Conservation (phyloP, 768 basidiomycete species). For the Trametes sanguinea region DNA sequence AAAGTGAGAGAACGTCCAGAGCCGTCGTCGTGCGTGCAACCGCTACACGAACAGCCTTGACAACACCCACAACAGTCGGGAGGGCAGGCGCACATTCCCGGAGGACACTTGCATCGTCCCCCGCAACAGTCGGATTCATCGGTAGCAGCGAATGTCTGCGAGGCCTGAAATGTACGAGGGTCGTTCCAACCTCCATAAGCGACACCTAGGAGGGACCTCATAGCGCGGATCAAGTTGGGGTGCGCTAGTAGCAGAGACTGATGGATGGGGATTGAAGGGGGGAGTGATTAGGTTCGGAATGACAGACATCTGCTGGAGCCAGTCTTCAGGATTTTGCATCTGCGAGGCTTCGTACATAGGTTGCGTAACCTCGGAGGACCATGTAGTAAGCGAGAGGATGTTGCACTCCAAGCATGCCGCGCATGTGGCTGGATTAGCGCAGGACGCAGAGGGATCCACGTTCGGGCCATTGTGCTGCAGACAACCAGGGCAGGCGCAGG, state of each 20-base stretch:
- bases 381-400: constrained; percentile 50
- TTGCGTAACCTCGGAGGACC: constrained; percentile 41
- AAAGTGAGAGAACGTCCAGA: constrained; percentile 31
- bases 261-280: not conserved
- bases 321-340: constrained; percentile 54
- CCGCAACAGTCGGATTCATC: constrained; percentile 32
- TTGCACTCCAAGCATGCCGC: constrained; percentile 64
- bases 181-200: constrained; percentile 26
- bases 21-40: constrained; percentile 26
- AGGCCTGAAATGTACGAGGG: constrained; percentile 11
- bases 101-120: constrained; percentile 38
- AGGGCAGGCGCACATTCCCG: constrained; percentile 37
- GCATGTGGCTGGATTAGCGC: constrained; percentile 41
- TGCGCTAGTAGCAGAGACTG: not conserved
- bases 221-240: constrained; percentile 17
- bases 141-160: constrained; percentile 20
- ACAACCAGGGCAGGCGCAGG: constrained; percentile 67
- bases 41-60: constrained; percentile 35
- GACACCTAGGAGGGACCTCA: constrained; percentile 21
- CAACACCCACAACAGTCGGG: constrained; percentile 35
- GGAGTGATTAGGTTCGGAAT: constrained; percentile 34
- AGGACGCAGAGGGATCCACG: constrained; percentile 31
- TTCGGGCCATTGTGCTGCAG: constrained; percentile 50
- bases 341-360: constrained; percentile 44
- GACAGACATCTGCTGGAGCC: constrained; percentile 54